Evolutionary conservation across 257 asterid species (phyloP), one percentile per base, ranked within the genome.

Genomic region (Solanum clarkiae): DNA sequence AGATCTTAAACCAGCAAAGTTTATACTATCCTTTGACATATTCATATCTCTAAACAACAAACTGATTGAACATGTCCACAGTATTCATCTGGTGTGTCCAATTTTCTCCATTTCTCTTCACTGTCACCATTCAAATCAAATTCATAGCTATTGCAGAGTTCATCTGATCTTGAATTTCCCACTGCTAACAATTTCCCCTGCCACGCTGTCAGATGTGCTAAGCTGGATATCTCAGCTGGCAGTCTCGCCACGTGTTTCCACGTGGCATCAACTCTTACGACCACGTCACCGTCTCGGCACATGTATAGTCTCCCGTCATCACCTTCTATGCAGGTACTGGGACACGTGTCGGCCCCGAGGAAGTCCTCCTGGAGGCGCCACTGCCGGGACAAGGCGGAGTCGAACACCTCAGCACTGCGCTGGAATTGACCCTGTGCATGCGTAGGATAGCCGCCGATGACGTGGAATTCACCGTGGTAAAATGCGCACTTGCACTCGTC

Each of bases 401-500:
- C 80, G 8, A 55, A 56, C 6, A 42, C 77, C 71, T 88, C 90
- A 0, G 82, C 88, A 40, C 81, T 70, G 8, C 57, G 62, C 16
- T 74, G 72, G 56, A 85, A 87, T 4, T 16, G 51, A 11, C 86
- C 90, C 17, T 85, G 90, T 26, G 84, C 54, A n/a, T 63, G 69
- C 22, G 84, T 77, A 40, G 82, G 57, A 18, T 88, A 88, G 0
- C 90, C 88, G 1, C 88, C 80, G 7, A 85, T 85, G 80, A 85
- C 86, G 60, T 85, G 86, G 85, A 85, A 88, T 51, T 80, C 60
- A 32, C 88, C 90, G 4, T 36, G 56, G 22, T 75, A 36, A 74
- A 82, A 88, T 40, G 71, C 17, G 11, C 85, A 79, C 81, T 69
- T 60, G 49, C 88, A 88, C n/a, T 88, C 90, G 63, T 85, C 86